Base-by-base conservation (phyloP, 164 flowering plant genomes). In the Vitis riparia region DNA sequence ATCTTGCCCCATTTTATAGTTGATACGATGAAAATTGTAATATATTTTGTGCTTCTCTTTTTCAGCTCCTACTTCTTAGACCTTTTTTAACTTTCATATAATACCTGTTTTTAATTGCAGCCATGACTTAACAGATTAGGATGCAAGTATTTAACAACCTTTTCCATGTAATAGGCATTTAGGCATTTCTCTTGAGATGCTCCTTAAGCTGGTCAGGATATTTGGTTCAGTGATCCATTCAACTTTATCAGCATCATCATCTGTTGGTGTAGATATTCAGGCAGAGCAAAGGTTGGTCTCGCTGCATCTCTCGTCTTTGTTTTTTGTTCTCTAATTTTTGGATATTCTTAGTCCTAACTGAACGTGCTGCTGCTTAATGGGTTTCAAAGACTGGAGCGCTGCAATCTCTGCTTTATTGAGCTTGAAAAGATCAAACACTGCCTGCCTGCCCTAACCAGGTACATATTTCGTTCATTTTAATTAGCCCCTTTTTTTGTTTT, bases 221-320 rank as follows among this genome's bases (percentile, higher is more conserved):
- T 95, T 87, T 82, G 99, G 99, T 69, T 82, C 93, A 19, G 75
- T 91, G 65, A 90, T 95, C 57, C 88, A 89, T 77, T 89, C 99
- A 59, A 76, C 97, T 23, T 6, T 93, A 72, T 93, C 96, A 51
- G 92, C 93, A 62, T 82, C 92, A 58, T 71, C 93, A 51, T 75
- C 94, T 67, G 98, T 95, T 70, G 99, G 99, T 70, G 97, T 95
- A 8, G 97, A 95, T 77, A 87, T 95, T 66, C 94, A 93, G 81
- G 96, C 93, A 62, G 99, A 95, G 76, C 88, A 91, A 81, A 93
- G 99, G 99, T 95, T 9, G 68, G 77, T 51, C 51, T 58, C 58
- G 3, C 37, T 61, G 50, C 29, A 17, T 30, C 59, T 23, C 11
- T 51, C 19, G 13, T 67, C 11, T n/a, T 13, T 59, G 11, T 58